Evolutionary conservation across 768 basidiomycete species (phyloP).

Genomic region (Panaeolus papilionaceus): DNA sequence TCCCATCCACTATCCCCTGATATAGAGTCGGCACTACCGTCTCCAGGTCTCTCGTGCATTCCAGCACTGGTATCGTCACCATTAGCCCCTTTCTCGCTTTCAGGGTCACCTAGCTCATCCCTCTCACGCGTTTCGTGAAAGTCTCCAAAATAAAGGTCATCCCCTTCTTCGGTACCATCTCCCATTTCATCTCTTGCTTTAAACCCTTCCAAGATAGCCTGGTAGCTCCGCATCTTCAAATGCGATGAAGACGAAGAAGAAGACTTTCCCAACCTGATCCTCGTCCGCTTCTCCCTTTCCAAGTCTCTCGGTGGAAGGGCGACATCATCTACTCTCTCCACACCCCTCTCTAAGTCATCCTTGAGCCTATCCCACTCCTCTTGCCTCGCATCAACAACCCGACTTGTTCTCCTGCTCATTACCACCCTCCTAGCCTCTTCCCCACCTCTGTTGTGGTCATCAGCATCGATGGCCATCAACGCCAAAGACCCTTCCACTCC

Average conservation of each 20-base stretch:
- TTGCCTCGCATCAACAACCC: not conserved
- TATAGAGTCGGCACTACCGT: not conserved
- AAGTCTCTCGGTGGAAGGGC: constrained; percentile 19
- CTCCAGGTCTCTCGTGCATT: not conserved
- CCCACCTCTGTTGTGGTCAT: constrained; percentile 23
- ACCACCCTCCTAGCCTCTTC: constrained; percentile 7
- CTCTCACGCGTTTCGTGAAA: not conserved
- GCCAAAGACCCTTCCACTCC: constrained; percentile 37
- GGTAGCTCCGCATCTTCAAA: constrained; percentile 65
- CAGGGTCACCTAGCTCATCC: not conserved
- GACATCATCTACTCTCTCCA: constrained; percentile 37
- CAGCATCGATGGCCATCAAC: constrained; percentile 54
- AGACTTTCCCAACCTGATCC: not conserved
- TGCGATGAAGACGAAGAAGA: constrained; percentile 28
- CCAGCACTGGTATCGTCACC: not conserved
- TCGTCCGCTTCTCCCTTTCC: constrained; percentile 1
- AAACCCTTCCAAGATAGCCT: constrained; percentile 73
- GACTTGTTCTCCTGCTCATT: constrained; percentile 23
- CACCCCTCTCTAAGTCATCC: constrained; percentile 11
- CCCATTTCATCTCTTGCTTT: constrained; percentile 37
- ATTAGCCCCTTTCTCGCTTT: not conserved
- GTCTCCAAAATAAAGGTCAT: not conserved
- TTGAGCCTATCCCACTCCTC: not conserved
- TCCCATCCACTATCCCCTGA: constrained; percentile 5
- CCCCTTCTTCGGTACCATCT: constrained; percentile 27